Conservation (phyloP, 768 basidiomycete species). For the Royoungia palumana region DNA sequence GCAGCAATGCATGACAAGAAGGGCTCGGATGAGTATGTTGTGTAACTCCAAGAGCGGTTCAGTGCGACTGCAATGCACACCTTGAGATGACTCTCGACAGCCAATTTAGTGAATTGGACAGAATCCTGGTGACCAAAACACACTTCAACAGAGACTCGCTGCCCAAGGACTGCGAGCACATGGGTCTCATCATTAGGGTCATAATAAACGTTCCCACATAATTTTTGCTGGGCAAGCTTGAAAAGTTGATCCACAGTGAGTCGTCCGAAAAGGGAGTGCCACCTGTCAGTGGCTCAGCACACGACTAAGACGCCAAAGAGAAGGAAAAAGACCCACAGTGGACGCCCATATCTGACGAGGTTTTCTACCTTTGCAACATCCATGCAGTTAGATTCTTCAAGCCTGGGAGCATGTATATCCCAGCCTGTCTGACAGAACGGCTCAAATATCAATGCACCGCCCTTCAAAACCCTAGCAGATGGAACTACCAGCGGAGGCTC, state of each 20-base stretch:
- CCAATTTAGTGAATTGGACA: not conserved
- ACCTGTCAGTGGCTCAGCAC: not conserved
- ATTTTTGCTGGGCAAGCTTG: not conserved
- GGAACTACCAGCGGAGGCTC: not conserved
- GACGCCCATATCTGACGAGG: too few species aligned
- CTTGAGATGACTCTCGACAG: constrained; percentile 6
- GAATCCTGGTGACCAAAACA: not conserved
- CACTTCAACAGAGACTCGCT: too few species aligned
- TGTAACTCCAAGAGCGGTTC: constrained; percentile 2
- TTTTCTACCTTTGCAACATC: not conserved
- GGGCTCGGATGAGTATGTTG: constrained; percentile 11
- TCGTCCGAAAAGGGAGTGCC: not conserved
- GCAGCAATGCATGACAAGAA: too few species aligned
- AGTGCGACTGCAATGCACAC: constrained; percentile 1
- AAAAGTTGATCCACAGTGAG: not conserved
- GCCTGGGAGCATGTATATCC: too few species aligned
- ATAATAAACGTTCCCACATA: not conserved
- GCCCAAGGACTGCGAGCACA: too few species aligned
- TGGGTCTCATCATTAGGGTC: not conserved
- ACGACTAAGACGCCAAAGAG: too few species aligned
- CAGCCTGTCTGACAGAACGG: too few species aligned
- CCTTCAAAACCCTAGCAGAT: not conserved
- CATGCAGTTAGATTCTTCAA: not conserved
- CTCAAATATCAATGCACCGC: not conserved
- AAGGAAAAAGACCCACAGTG: not conserved